phyloP scores from a whole-genome alignment of 495 filamentous ascomycete genomes.

The Hypoxylon lenormandii region DNA sequence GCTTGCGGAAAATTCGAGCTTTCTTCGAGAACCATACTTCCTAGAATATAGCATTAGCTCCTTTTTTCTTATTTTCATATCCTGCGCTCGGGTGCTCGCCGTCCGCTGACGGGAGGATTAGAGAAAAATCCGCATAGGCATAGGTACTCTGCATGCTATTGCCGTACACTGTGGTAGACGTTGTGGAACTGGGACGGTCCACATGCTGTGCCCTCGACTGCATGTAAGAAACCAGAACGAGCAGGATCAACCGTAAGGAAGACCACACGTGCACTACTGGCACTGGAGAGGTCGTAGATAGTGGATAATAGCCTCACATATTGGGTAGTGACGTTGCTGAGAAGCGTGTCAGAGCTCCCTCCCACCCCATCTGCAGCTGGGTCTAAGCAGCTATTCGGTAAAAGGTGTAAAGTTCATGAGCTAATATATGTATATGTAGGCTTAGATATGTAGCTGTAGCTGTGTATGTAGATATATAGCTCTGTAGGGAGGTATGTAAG shows the following conservation, averaged over 20 bases:
- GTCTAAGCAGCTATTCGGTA: slow-evolving; percentile 30
- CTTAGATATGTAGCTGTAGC: no score
- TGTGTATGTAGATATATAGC: no score
- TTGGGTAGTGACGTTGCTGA: slow-evolving; percentile 38
- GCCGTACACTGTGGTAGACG: slow-evolving; percentile 39
- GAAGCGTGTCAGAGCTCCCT: slow-evolving; percentile 33
- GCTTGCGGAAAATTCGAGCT: slow-evolving; percentile 2
- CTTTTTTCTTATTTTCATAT: slow-evolving; percentile 16
- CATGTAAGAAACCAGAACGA: slow-evolving; percentile 42
- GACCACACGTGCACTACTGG: slow-evolving; percentile 41
- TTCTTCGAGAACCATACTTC: slow-evolving; percentile 9
- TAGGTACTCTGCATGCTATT: slow-evolving; percentile 34
- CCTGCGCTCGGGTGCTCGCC: slow-evolving; percentile 4
- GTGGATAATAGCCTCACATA: slow-evolving; percentile 45
- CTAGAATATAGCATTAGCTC: slow-evolving; percentile 15
- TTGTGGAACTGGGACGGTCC: slow-evolving; percentile 45
- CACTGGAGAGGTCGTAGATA: slow-evolving; percentile 37
- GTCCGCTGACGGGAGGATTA: slow-evolving; percentile 12
- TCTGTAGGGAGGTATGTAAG: no score
- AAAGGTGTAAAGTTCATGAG: slow-evolving; percentile 33
- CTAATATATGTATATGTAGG: slow-evolving; percentile 12
- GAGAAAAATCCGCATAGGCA: slow-evolving; percentile 13
- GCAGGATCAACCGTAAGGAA: slow-evolving; percentile 45
- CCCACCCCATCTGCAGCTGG: slow-evolving; percentile 31
- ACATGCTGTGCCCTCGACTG: slow-evolving; percentile 35